Base-by-base conservation (phyloP, 352 stramenopile species). In the Pythium vanterpoolii region DNA sequence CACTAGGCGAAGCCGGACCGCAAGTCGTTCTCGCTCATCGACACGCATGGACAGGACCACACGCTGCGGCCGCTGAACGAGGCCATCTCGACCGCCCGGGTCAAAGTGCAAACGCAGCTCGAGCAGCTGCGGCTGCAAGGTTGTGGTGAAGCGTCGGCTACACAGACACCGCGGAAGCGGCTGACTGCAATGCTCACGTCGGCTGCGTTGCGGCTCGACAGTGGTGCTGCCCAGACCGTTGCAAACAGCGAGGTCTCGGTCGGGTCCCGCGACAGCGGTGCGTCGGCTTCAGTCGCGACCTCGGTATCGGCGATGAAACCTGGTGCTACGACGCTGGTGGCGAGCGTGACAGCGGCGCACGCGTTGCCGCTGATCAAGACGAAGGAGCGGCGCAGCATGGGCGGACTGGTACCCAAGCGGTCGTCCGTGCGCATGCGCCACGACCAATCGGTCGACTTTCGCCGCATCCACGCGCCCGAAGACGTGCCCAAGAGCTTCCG, bases 401-500 rank as follows among this genome's bases (percentile, higher is more conserved):
- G 83, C n/a, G 83, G 83, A 6, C 50, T 81, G 16, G 57, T 88
- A 39, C 80, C 79, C 28, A 90, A 90, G 56, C 71, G 79, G 13
- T 92, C 82, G 39, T 72, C 68, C 5, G 72, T 90, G 45, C 70
- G 82, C 0, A 85, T 69, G 28, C 79, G 81, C 1, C 65, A 89
- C 51, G 82, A 92, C 42, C 76, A 76, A 36, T 81, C 73, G 31
- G 70, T 84, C 4, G 82, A 92, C 47, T 76, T 89, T 26, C 77
- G 82, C 26, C 74, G 82, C 16, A 79, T 90, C 42, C 78, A 92
- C 69, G 81, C 82, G 28, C 79, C 80, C 5, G 72, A 86, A 46
- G 70, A 87, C 36, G 83, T 92, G 36, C 82, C 82, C 33, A 92
- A 92, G 62, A 87, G 67, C 56, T 87, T 88, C 43, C 79, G 77